Base-by-base conservation (phyloP, 805 yeast species). In the Hanseniaspora mollemarum region DNA sequence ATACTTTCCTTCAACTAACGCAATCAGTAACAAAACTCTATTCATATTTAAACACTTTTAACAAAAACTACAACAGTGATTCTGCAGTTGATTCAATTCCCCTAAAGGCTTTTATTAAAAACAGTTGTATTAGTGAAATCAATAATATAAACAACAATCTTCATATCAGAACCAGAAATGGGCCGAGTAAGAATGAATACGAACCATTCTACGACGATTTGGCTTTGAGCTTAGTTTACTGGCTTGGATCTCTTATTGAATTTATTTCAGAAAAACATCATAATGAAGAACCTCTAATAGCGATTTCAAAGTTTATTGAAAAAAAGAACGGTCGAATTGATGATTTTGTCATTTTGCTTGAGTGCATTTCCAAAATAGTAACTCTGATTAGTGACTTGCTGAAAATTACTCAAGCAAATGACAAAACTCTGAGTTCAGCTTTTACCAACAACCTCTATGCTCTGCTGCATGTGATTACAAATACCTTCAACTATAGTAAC, bases 31-130 rank as follows among this genome's bases (percentile, higher is more conserved):
- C 39, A 19, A 35, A 35, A 35, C 13, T 35, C 10, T 37, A 37
- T 22, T 37, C 28, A 37, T 22, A 37, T 37, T 21, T 37, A 37
- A 37, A 37, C 19, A 39, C 43, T 13, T 39, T 39, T 25, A 39
- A 39, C 13, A 39, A 39, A 39, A 39, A 25, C 6, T 19, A 39
- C 6, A 24, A 39, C 4, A 4, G 26, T 39, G 5, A 38, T 6
- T 4, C 21, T 6, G 19, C 8, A 15, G 8, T 4, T 39, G 22
- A 24, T 25, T 3, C 4, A 6, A 25, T 5, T 25, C 4, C 3
- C 9, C 13, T 39, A n/a, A 3, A 13, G 7, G 13, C 13, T 15
- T 39, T 39, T 39, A n/a, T 39, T 25, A 39, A 4, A 4, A 9
- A 24, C 4, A 16, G 13, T 12, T 39, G 43, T 16, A n/a, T 25